These are phyloP conservation scores for Lachancea sp. DNA, from an alignment of 805 yeast genomes.

Conservation along the genomic window DNA sequence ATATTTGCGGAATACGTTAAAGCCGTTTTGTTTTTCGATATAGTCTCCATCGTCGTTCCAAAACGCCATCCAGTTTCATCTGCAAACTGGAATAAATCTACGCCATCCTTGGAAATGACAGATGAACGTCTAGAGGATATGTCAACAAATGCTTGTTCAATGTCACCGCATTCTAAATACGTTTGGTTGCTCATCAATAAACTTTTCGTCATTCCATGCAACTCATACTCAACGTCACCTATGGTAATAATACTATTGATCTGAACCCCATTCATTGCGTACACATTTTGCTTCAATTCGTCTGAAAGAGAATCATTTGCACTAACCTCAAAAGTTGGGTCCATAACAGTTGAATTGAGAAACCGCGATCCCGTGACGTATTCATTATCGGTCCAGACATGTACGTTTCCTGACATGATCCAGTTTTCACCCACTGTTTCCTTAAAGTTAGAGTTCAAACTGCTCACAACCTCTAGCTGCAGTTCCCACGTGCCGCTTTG, in stretches of 20 bases:
- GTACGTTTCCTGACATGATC: constrained; percentile 52
- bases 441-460: constrained; percentile 35
- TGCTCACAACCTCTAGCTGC: constrained; percentile 48
- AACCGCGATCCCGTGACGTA: constrained; percentile 24
- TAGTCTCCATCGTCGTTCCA: constrained; percentile 4
- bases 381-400: constrained; percentile 50
- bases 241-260: constrained; percentile 7
- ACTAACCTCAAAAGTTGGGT: constrained; percentile 7
- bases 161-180: constrained; percentile 36
- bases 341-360: constrained; percentile 12
- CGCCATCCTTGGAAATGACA: constrained; percentile 13
- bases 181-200: constrained; percentile 36
- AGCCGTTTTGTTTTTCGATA: constrained; percentile 5
- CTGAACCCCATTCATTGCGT: constrained; percentile 12
- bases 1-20: constrained; percentile 27
- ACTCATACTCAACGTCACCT: constrained; percentile 2
- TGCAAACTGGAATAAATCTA: constrained; percentile 14
- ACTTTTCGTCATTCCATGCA: constrained; percentile 13
- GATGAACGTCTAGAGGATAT: constrained; percentile 12
- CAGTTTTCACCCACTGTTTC: constrained; percentile 44
- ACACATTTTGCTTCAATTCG: constrained; percentile 21
- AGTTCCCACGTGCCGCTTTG: constrained; percentile 43
- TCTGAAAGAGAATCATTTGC: constrained; percentile 12
- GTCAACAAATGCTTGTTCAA: constrained; percentile 30
- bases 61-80: constrained; percentile 13